phyloP scores from a whole-genome alignment of 768 basidiomycete genomes.

The Leucocoprinus leucothites region DNA sequence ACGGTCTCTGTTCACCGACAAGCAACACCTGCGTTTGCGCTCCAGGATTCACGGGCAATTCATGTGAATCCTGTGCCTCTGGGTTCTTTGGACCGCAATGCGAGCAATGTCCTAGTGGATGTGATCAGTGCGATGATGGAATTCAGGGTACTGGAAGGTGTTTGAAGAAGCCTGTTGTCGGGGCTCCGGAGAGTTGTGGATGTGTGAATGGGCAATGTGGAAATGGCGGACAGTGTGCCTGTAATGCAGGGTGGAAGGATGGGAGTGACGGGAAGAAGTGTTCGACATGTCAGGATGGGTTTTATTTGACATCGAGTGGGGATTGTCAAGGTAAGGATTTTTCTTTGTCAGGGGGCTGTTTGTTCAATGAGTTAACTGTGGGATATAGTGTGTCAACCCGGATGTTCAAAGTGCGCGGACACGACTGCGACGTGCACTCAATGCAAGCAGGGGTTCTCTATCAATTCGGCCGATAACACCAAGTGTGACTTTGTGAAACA shows the following conservation, averaged over 20 bases:
- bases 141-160: constrained; percentile 77
- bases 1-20: constrained; percentile 62
- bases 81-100: constrained; percentile 80
- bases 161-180: constrained; percentile 46
- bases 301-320: constrained; percentile 66
- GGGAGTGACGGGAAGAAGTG: constrained; percentile 74
- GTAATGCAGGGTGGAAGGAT: constrained; percentile 74
- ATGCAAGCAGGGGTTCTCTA: constrained; percentile 70
- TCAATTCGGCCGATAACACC: constrained; percentile 62
- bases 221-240: constrained; percentile 65
- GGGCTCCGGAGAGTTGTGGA: constrained; percentile 67
- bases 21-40: constrained; percentile 72
- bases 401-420: constrained; percentile 69
- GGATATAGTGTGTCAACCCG: constrained; percentile 61
- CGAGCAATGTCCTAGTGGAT: constrained; percentile 64
- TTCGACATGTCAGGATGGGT: constrained; percentile 69
- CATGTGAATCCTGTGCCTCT: constrained; percentile 73
- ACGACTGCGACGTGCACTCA: constrained; percentile 66
- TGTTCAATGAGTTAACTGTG: constrained; percentile 3
- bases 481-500: constrained; percentile 56
- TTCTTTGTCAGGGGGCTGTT: constrained; percentile 11
- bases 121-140: constrained; percentile 74
- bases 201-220: constrained; percentile 81
- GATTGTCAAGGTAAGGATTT: constrained; percentile 64
- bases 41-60: constrained; percentile 69